Percentiles rank a stretch among this genome's conserved stretches.
phyloP scores from a whole-genome alignment of 495 filamentous ascomycete species.

The Xylaria curta region DNA sequence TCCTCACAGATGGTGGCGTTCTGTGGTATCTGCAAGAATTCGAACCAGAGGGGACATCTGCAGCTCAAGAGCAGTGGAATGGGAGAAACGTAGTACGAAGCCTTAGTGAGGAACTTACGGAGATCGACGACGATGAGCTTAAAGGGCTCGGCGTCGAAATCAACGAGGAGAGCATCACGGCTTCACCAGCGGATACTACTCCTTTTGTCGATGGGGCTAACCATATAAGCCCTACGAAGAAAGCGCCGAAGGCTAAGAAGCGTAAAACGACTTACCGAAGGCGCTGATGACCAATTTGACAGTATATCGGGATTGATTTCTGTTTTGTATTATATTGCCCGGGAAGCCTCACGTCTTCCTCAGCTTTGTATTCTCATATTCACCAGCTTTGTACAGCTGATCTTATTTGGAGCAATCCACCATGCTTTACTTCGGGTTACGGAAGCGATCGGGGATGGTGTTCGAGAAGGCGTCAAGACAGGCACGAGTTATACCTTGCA shows the following conservation, averaged over 20 bases:
- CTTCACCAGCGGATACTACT: constrained; percentile 43
- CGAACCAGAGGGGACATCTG: constrained; percentile 75
- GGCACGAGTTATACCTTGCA: constrained; percentile 18
- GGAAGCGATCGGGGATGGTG: constrained; percentile 26
- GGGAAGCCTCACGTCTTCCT: constrained; percentile 8
- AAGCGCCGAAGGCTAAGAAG: constrained; percentile 41
- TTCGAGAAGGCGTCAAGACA: constrained; percentile 20
- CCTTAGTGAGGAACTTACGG: constrained; percentile 85
- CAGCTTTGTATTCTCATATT: constrained; percentile 25
- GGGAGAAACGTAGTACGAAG: constrained; percentile 76
- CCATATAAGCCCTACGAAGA: constrained; percentile 35
- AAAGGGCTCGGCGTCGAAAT: constrained; percentile 61
- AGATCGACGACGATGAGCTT: constrained; percentile 86
- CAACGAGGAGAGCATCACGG: constrained; percentile 50
- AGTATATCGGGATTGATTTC: constrained; percentile 7
- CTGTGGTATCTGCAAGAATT: constrained; percentile 90
- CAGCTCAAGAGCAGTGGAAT: constrained; percentile 73
- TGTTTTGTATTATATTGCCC: constrained; percentile 27
- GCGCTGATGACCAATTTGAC: constrained; percentile 22
- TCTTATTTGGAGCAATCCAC: constrained; percentile 13
- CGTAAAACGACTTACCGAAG: constrained; percentile 41
- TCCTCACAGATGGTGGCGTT: constrained; percentile 74
- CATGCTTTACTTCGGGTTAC: constrained; percentile 9
- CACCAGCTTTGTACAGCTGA: constrained; percentile 11
- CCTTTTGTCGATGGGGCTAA: constrained; percentile 31